Evolutionary conservation across 176 grass and related monocot species (phyloP).

Genomic region (Avena insularis): DNA sequence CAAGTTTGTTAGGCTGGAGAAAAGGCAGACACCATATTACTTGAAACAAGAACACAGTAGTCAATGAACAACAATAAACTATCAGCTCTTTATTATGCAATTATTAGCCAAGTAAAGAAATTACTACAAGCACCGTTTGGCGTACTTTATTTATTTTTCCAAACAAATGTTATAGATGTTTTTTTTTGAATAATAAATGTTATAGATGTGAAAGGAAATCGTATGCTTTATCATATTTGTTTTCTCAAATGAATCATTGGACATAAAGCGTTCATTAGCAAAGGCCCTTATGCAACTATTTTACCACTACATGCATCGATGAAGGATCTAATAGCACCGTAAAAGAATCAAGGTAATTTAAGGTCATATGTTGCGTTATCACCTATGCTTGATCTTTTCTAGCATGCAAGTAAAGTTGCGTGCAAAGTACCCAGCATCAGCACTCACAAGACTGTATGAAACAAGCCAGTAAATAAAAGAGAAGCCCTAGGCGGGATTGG

Average conservation of each 20-base stretch:
- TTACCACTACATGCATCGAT: background rate
- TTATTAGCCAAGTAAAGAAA: no score
- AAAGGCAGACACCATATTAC: no score
- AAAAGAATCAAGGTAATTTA: background rate
- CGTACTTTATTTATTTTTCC: no score
- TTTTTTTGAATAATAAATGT: no score
- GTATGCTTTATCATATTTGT: background rate
- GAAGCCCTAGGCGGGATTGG: background rate
- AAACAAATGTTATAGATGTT: no score
- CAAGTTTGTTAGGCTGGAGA: no score
- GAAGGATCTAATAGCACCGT: background rate
- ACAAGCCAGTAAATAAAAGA: background rate
- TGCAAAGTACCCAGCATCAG: background rate
- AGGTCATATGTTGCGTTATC: background rate
- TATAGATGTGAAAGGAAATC: no score
- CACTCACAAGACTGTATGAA: background rate
- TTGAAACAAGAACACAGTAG: no score
- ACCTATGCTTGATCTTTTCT: background rate
- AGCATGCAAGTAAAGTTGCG: background rate
- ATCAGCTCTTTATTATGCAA: background rate
- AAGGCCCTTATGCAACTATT: background rate
- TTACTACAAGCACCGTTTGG: no score
- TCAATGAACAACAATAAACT: no score
- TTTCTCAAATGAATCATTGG: background rate
- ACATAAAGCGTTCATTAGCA: background rate